Evolutionary conservation across 495 filamentous ascomycete genomes (phyloP).

Genomic region (Penicillium fimorum): DNA sequence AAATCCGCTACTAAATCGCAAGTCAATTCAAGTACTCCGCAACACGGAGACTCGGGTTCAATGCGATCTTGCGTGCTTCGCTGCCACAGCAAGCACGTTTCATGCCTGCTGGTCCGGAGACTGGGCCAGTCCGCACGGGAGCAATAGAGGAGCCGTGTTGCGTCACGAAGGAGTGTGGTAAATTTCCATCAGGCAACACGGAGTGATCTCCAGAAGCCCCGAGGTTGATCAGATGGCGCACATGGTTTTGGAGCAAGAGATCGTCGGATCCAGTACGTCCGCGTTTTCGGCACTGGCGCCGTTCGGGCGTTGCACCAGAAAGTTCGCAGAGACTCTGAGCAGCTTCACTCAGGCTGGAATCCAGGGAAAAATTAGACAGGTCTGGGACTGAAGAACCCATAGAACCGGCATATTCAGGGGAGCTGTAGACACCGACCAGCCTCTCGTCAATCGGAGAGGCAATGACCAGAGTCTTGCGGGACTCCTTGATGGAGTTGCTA

Average conservation of each 20-base stretch:
- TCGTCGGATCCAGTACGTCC: slow-evolving; percentile 69
- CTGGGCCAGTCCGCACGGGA: slow-evolving; percentile 24
- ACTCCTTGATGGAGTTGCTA: slow-evolving; percentile 51
- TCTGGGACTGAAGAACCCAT: slow-evolving; percentile 48
- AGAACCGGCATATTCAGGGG: slow-evolving; percentile 59
- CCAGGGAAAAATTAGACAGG: slow-evolving; percentile 53
- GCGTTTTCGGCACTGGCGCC: slow-evolving; percentile 57
- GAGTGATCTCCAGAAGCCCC: slow-evolving; percentile 30
- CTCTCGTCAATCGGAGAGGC: slow-evolving; percentile 51
- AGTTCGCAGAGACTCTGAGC: slow-evolving; percentile 69
- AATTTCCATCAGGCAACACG: slow-evolving; percentile 40
- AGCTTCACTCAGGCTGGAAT: slow-evolving; percentile 48
- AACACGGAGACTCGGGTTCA: slow-evolving; percentile 37
- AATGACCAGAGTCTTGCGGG: slow-evolving; percentile 39
- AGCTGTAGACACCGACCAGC: slow-evolving; percentile 49
- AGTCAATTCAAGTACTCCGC: slow-evolving; percentile 37
- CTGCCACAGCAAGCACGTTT: slow-evolving; percentile 50
- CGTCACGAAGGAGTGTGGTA: slow-evolving; percentile 41
- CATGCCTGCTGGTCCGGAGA: slow-evolving; percentile 44
- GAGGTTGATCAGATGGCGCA: slow-evolving; percentile 56
- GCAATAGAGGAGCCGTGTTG: slow-evolving; percentile 16
- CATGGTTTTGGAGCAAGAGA: slow-evolving; percentile 65
- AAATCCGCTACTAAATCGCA: slow-evolving; percentile 15
- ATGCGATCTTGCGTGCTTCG: slow-evolving; percentile 41
- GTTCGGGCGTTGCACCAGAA: slow-evolving; percentile 40